These are phyloP conservation scores for Vachellia collinsii DNA, from an alignment of 306 rosid species.

Conservation along the genomic window DNA sequence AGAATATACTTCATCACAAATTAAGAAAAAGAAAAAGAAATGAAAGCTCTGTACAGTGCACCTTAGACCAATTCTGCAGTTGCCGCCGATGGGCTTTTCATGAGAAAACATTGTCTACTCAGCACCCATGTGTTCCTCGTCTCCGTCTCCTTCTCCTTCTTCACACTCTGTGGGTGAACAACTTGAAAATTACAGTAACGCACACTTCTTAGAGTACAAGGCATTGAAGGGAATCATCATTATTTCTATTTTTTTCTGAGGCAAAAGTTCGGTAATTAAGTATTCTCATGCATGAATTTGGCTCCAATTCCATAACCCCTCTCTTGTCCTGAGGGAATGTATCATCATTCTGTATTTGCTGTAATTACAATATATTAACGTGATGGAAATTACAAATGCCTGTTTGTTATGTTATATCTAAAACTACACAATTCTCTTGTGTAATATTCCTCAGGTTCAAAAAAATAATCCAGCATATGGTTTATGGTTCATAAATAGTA, in stretches of 20 bases:
- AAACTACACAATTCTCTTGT: not conserved
- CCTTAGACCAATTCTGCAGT: slow-evolving; percentile 44
- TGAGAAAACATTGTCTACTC: slow-evolving; percentile 59
- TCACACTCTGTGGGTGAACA: too few species aligned
- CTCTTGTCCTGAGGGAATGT: slow-evolving; percentile 58
- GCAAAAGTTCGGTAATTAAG: not conserved
- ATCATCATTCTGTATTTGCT: not conserved
- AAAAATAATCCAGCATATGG: not conserved
- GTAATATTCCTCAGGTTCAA: not conserved
- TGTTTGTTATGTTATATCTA: not conserved
- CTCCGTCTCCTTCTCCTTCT: too few species aligned
- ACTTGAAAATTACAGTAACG: not conserved
- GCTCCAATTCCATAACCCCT: slow-evolving; percentile 23
- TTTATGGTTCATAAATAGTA: not conserved
- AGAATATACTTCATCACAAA: not conserved
- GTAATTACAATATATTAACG: not conserved
- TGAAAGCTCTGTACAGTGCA: slow-evolving; percentile 52
- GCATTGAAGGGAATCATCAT: slow-evolving; percentile 39
- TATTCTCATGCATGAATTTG: slow-evolving; percentile 40
- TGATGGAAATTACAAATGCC: not conserved
- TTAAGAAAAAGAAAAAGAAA: slow-evolving; percentile 18
- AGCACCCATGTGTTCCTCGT: slow-evolving; percentile 44
- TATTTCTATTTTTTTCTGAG: not conserved
- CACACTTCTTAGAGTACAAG: slow-evolving; percentile 16
- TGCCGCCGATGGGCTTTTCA: slow-evolving; percentile 42